Percentiles rank a stretch among this genome's conserved stretches.
Evolutionary conservation across 139 green algal species (phyloP).

Genomic region (Asterochloris erici): DNA sequence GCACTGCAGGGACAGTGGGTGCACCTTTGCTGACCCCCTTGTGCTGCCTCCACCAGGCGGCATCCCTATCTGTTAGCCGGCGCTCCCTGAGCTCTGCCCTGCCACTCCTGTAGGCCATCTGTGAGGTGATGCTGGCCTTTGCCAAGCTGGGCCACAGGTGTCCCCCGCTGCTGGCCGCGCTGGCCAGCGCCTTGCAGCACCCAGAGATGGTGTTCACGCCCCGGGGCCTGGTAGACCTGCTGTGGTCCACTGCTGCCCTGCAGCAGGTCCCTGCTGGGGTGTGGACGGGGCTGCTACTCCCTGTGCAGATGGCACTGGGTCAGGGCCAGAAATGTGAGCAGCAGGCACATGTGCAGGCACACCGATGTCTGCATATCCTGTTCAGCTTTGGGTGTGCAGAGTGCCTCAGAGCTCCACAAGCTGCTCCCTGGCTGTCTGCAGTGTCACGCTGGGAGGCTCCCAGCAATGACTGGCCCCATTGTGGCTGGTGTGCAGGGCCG

Average conservation of each 20-base stretch:
- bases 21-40: slow-evolving; percentile 2
- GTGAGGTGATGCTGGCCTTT: not conserved
- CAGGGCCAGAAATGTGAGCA: too few relatives aligned
- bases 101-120: slow-evolving; percentile 26
- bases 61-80: slow-evolving; percentile 19
- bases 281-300: not conserved
- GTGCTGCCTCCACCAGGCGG: not conserved
- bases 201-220: not conserved
- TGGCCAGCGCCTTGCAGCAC: slow-evolving; percentile 5
- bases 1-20: not conserved
- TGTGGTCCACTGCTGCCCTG: not conserved
- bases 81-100: slow-evolving; percentile 35
- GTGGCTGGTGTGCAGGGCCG: too few relatives aligned
- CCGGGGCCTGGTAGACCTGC: not conserved
- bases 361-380: too few relatives aligned
- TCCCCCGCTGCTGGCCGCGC: slow-evolving; percentile 2
- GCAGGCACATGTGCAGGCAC: too few relatives aligned
- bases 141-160: slow-evolving; percentile 7
- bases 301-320: not conserved
- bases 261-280: not conserved
- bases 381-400: too few relatives aligned
- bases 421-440: too few relatives aligned
- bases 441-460: too few relatives aligned
- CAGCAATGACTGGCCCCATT: too few relatives aligned
- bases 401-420: too few relatives aligned